phyloP scores from a whole-genome alignment of 2,329 filamentous ascomycete species.

The Claviceps fusiformis region DNA sequence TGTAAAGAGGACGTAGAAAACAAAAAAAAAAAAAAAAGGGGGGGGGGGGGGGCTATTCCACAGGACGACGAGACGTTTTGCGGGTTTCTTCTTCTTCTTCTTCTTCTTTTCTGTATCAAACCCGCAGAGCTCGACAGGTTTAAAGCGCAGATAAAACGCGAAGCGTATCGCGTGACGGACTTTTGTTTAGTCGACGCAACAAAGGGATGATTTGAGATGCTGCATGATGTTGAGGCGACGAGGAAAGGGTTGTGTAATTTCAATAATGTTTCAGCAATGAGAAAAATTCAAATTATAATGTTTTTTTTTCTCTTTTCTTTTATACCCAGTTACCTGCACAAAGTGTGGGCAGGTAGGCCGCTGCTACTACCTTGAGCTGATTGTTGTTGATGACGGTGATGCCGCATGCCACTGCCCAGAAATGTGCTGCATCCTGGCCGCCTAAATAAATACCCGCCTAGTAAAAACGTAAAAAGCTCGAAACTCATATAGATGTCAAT shows the following conservation, averaged over 20 bases:
- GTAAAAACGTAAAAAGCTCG: no score
- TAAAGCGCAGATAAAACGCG: not conserved
- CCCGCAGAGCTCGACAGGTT: not conserved
- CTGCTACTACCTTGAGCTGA: no score
- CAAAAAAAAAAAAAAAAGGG: constrained; percentile 5
- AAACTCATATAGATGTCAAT: no score
- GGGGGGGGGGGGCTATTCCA: no score
- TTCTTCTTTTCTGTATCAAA: not conserved
- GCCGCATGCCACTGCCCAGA: no score
- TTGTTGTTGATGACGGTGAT: no score
- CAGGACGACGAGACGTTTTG: not conserved
- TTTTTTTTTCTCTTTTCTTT: not conserved
- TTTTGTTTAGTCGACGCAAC: constrained; percentile 2
- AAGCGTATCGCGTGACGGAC: not conserved
- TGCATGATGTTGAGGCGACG: constrained; percentile 14
- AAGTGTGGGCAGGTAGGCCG: no score
- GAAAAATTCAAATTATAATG: not conserved
- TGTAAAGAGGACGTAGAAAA: constrained; percentile 35
- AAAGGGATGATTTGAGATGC: constrained; percentile 15
- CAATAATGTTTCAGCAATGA: constrained; percentile 5
- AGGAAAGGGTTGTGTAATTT: constrained; percentile 21
- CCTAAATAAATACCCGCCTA: no score
- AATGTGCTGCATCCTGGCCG: no score
- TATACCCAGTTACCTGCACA: no score
- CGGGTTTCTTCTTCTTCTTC: not conserved